These are phyloP conservation scores for Mucor ambiguus DNA, from an alignment of 371 early-diverging fungal species.

Conservation along the genomic window DNA sequence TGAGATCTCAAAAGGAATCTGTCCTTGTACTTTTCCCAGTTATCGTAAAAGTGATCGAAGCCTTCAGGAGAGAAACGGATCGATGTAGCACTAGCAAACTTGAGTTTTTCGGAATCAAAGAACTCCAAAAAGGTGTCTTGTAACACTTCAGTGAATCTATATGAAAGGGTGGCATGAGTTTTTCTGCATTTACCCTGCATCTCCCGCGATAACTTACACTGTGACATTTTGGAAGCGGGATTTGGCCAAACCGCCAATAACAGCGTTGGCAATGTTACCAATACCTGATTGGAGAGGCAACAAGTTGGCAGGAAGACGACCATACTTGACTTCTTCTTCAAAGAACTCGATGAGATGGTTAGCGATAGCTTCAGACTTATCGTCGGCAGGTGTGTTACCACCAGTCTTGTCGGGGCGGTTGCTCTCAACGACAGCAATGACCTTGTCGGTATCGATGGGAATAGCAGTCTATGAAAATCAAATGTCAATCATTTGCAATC, in stretches of 20 bases:
- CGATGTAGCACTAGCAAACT: conserved; percentile 58
- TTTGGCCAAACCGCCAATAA: conserved; percentile 56
- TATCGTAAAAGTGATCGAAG: conserved; percentile 52
- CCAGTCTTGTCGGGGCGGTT: conserved; percentile 54
- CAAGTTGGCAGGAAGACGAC: conserved; percentile 49
- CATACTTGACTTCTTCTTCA: conserved; percentile 53
- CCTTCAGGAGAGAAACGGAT: conserved; percentile 59
- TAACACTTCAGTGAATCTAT: conserved; percentile 53
- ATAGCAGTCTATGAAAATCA: conserved; percentile 39
- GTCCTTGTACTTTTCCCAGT: conserved; percentile 54
- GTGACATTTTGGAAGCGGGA: conserved; percentile 52
- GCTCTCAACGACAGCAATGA: conserved; percentile 53
- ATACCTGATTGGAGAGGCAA: conserved; percentile 58
- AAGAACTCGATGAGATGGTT: conserved; percentile 55
- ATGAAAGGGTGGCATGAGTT: background rate
- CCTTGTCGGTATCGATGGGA: conserved; percentile 52
- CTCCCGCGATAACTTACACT: conserved; percentile 40
- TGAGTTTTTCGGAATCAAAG: conserved; percentile 55
- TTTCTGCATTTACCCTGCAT: conserved; percentile 6
- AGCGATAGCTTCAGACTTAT: conserved; percentile 48
- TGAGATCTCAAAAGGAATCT: conserved; percentile 54
- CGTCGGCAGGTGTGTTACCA: conserved; percentile 47
- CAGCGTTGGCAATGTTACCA: conserved; percentile 61
- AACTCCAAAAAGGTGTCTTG: conserved; percentile 59
- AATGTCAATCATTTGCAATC: conserved; percentile 3